These are phyloP conservation scores for Syncephalastrum sp. DNA, from an alignment of 371 early-diverging fungal genomes.

Conservation along the genomic window DNA sequence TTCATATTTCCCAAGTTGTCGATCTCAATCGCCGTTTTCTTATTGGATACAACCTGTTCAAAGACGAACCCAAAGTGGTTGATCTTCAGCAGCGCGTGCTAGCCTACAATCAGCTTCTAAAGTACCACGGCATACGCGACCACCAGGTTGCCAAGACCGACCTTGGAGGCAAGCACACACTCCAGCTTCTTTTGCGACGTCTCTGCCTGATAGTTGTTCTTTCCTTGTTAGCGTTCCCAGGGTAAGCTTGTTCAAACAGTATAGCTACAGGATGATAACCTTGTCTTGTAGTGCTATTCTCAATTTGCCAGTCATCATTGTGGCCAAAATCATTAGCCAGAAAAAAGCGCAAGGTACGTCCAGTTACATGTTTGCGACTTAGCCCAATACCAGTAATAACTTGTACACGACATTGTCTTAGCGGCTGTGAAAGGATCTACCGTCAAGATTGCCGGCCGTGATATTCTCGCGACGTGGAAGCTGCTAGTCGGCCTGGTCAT, in stretches of 20 bases:
- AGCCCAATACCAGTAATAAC: neutral
- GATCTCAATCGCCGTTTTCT: conserved; percentile 91
- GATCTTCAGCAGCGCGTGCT: conserved; percentile 71
- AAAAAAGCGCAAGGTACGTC: conserved; percentile 71
- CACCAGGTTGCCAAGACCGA: conserved; percentile 92
- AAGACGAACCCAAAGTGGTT: conserved; percentile 79
- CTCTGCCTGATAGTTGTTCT: conserved; percentile 66
- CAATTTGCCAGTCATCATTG: conserved; percentile 78
- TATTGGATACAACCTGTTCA: conserved; percentile 78
- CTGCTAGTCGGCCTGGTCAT: conserved; percentile 78
- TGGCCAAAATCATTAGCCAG: conserved; percentile 70
- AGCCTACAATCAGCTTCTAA: conserved; percentile 86
- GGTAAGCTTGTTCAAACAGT: conserved; percentile 50
- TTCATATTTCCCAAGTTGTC: conserved; percentile 82
- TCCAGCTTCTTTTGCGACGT: conserved; percentile 68
- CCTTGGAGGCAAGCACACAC: conserved; percentile 67
- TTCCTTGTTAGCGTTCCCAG: conserved; percentile 81
- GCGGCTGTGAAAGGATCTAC: conserved; percentile 82
- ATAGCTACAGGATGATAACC: neutral
- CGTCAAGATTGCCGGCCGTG: conserved; percentile 89
- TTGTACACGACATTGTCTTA: conserved; percentile 5
- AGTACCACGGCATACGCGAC: conserved; percentile 91
- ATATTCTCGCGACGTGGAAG: conserved; percentile 96
- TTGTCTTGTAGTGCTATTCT: conserved; percentile 60
- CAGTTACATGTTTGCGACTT: no score